phyloP scores from a whole-genome alignment of 768 basidiomycete genomes.

The Tylopilus felleus region DNA sequence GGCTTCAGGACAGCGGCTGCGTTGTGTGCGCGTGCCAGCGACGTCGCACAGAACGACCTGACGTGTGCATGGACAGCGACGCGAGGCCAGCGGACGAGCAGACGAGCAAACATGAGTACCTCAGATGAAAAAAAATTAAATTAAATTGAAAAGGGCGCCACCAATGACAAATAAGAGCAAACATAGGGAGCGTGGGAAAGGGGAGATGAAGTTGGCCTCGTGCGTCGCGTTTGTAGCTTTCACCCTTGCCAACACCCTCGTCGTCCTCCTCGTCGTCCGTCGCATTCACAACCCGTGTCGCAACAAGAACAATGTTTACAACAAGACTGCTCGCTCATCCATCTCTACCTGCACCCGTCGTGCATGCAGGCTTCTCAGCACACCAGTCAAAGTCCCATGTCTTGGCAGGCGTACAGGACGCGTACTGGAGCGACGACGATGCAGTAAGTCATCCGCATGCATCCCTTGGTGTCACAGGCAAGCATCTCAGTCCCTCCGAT shows the following conservation, averaged over 20 bases:
- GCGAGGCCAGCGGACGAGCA: constrained; percentile 24
- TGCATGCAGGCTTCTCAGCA: constrained; percentile 66
- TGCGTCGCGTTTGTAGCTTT: constrained; percentile 25
- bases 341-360: constrained; percentile 68
- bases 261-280: constrained; percentile 20
- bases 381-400: constrained; percentile 84
- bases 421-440: constrained; percentile 96
- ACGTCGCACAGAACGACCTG: constrained; percentile 13
- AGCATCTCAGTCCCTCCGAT: constrained; percentile 19
- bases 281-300: constrained; percentile 1
- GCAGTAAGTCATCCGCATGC: constrained; percentile 45
- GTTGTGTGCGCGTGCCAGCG: constrained; percentile 6
- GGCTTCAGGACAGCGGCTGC: constrained; percentile 14
- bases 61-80: constrained; percentile 10
- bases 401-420: constrained; percentile 88
- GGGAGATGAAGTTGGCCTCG: constrained; percentile 19
- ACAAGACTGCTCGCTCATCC: constrained; percentile 58
- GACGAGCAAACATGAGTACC: constrained; percentile 19
- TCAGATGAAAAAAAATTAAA: neutral
- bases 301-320: constrained; percentile 41
- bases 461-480: constrained; percentile 9
- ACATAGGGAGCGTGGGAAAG: constrained; percentile 23
- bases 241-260: constrained; percentile 8
- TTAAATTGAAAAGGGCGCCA: constrained; percentile 4
- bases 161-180: constrained; percentile 20